Percentiles rank a stretch among this genome's conserved stretches.
phyloP scores from a whole-genome alignment of 2,329 filamentous ascomycete genomes.

The Emergomyces pasteurianus region DNA sequence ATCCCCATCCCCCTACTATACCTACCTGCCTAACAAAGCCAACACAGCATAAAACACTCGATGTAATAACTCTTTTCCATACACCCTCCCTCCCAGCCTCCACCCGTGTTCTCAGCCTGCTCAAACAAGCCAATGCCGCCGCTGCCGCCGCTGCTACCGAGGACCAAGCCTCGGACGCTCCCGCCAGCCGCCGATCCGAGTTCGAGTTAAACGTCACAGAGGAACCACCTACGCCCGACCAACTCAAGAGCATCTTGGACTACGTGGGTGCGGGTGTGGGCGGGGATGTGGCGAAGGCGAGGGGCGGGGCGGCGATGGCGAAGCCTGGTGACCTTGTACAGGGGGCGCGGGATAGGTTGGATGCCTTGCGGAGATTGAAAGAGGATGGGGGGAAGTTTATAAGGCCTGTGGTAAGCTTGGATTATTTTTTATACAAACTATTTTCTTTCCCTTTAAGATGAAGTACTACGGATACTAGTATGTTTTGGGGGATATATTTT shows the following conservation, averaged over 20 bases:
- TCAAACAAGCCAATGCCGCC: conserved; percentile 68
- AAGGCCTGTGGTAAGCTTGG: conserved; percentile 58
- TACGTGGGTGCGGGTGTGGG: conserved; percentile 56
- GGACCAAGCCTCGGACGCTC: conserved; percentile 57
- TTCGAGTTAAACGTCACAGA: conserved; percentile 85
- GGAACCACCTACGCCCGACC: conserved; percentile 64
- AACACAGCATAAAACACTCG: conserved; percentile 60
- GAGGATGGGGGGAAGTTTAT: conserved; percentile 48
- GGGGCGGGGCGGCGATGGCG: conserved; percentile 34
- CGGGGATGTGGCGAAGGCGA: conserved; percentile 52
- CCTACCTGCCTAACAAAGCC: not conserved
- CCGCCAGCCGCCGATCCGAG: conserved; percentile 49
- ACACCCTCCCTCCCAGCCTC: conserved; percentile 64
- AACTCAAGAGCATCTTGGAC: conserved; percentile 71
- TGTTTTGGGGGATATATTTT: not conserved
- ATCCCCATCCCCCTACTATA: not conserved
- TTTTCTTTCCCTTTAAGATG: not conserved
- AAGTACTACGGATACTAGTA: not conserved
- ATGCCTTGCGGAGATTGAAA: conserved; percentile 70
- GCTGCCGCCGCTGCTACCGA: conserved; percentile 56
- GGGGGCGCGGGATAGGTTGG: conserved; percentile 60
- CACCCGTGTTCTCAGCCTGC: conserved; percentile 56
- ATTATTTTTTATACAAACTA: not conserved
- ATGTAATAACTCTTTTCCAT: conserved; percentile 95
- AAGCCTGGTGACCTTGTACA: conserved; percentile 55